Percentiles rank a stretch among this genome's conserved stretches.
These are phyloP conservation scores for Beauveria brongniartii DNA, from an alignment of 2,329 filamentous ascomycete species.

Conservation along the genomic window DNA sequence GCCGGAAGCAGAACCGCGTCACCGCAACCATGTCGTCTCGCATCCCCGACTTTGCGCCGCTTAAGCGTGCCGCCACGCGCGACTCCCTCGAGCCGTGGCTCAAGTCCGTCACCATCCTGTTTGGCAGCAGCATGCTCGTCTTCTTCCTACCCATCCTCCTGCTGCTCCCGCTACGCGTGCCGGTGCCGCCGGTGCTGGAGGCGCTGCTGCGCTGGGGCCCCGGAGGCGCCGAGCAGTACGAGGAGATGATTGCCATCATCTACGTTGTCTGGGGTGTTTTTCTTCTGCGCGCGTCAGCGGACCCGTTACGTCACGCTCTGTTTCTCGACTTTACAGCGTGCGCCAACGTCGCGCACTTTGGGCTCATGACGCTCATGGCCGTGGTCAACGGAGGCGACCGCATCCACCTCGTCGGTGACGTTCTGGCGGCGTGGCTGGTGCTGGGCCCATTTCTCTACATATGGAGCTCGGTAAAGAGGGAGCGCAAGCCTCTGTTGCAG, in stretches of 20 bases:
- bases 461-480: background rate
- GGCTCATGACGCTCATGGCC: slow-evolving; percentile 5
- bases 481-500: background rate
- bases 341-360: background rate
- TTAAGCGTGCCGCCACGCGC: background rate
- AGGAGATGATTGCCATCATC: slow-evolving; percentile 4
- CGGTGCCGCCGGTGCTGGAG: background rate
- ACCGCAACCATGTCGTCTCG: background rate
- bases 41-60: background rate
- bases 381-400: background rate
- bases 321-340: slow-evolving; percentile 4
- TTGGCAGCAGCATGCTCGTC: background rate
- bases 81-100: background rate
- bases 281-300: background rate
- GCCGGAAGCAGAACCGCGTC: background rate
- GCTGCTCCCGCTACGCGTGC: background rate
- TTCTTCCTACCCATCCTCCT: background rate
- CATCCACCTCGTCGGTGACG: slow-evolving; percentile 1
- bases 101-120: background rate
- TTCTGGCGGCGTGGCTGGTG: background rate
- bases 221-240: slow-evolving; percentile 7
- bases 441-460: background rate
- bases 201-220: slow-evolving; percentile 1
- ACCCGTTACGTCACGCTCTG: background rate
- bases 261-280: slow-evolving; percentile 3